These are phyloP conservation scores for Hamigera avellanea DNA, from an alignment of 495 filamentous ascomycete species.

Conservation along the genomic window DNA sequence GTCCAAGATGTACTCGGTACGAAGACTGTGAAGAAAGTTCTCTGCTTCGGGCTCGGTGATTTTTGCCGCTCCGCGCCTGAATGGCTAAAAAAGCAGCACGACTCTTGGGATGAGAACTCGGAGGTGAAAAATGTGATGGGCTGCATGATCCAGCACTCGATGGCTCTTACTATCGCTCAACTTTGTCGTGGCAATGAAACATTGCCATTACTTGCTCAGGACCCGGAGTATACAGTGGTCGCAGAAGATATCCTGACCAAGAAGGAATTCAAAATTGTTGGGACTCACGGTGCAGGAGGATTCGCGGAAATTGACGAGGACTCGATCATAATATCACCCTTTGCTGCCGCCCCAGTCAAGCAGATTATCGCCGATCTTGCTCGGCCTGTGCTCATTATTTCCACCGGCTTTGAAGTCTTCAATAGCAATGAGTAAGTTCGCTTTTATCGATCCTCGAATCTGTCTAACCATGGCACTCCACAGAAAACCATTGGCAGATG, in stretches of 20 bases:
- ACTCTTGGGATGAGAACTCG: too few relatives aligned
- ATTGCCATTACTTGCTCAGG: constrained; percentile 16
- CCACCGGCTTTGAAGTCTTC: too few relatives aligned
- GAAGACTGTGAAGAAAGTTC: too few relatives aligned
- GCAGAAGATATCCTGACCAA: constrained; percentile 20
- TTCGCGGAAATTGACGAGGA: constrained; percentile 27
- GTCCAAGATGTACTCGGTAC: too few relatives aligned
- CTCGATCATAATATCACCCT: constrained; percentile 21
- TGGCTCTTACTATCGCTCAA: constrained; percentile 23
- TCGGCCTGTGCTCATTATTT: constrained; percentile 19
- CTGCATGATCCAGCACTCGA: constrained; percentile 23
- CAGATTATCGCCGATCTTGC: constrained; percentile 26
- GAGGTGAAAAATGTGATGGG: too few relatives aligned
- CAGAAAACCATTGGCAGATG: too few relatives aligned
- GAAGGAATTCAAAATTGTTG: constrained; percentile 25
- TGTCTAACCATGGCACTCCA: too few relatives aligned
- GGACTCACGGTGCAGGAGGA: constrained; percentile 23
- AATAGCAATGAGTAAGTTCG: too few relatives aligned
- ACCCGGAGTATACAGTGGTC: constrained; percentile 20
- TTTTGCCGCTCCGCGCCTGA: too few relatives aligned
- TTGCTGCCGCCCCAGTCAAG: constrained; percentile 20
- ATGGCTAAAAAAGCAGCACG: too few relatives aligned
- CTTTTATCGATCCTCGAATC: too few relatives aligned
- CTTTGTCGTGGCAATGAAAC: constrained; percentile 15
- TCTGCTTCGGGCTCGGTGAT: too few relatives aligned